phyloP scores from a whole-genome alignment of 2,329 filamentous ascomycete species.

The Sporothrix phasma region DNA sequence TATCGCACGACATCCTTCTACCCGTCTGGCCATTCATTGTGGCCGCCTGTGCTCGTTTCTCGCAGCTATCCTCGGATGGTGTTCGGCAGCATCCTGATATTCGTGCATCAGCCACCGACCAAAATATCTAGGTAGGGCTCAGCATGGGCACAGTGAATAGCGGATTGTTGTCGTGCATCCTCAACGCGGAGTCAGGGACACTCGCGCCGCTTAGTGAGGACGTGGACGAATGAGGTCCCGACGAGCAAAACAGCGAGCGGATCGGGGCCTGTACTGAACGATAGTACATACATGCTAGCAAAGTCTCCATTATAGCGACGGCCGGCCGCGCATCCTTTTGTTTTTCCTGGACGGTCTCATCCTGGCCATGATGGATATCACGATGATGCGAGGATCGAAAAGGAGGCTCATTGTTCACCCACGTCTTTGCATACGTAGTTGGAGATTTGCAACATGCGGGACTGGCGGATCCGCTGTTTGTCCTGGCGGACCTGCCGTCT shows the following conservation, averaged over 20 bases:
- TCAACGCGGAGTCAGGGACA: background rate
- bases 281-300: too few relatives aligned
- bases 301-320: too few relatives aligned
- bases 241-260: background rate
- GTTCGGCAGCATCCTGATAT: background rate
- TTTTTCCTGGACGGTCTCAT: background rate
- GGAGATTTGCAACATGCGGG: background rate
- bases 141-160: too few relatives aligned
- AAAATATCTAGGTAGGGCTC: too few relatives aligned
- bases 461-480: background rate
- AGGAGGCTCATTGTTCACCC: background rate
- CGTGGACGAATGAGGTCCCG: background rate
- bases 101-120: background rate
- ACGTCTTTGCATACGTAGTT: too few relatives aligned
- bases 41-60: background rate
- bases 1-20: background rate
- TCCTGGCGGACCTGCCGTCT: background rate
- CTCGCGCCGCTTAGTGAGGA: background rate
- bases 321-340: background rate
- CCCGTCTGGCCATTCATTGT: background rate
- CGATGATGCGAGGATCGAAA: too few relatives aligned
- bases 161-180: background rate
- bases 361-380: background rate
- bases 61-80: background rate
- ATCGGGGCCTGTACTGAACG: too few relatives aligned